Conservation (phyloP, 208 protist genomes). For the Trypanosoma conorhini region DNA sequence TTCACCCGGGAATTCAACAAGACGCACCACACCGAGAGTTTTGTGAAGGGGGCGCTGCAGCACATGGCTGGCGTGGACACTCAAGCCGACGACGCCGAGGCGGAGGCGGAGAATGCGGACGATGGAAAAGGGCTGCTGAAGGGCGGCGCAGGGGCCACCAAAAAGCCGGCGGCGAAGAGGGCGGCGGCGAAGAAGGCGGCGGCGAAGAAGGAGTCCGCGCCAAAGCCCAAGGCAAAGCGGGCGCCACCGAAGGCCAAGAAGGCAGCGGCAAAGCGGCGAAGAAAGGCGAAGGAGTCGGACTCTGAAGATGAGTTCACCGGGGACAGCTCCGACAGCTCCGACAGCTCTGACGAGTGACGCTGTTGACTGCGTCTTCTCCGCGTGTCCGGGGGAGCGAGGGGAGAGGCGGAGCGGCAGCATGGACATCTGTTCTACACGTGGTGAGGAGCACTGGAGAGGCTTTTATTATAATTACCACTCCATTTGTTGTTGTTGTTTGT, state of each 20-base stretch:
- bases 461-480: neutral
- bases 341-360: slow-evolving; percentile 14
- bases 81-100: slow-evolving; percentile 25
- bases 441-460: neutral
- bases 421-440: neutral
- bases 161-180: slow-evolving; percentile 9
- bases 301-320: slow-evolving; percentile 30
- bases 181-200: slow-evolving; percentile 24
- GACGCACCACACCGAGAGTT: slow-evolving; percentile 75
- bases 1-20: slow-evolving; percentile 92
- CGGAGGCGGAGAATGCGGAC: slow-evolving; percentile 21
- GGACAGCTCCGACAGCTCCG: slow-evolving; percentile 17
- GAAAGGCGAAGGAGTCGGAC: slow-evolving; percentile 16
- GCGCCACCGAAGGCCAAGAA: slow-evolving; percentile 14
- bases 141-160: slow-evolving; percentile 30
- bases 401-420: neutral
- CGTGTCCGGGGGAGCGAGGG: neutral
- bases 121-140: neutral
- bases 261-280: slow-evolving; percentile 10
- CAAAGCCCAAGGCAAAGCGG: slow-evolving; percentile 30
- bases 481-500: neutral
- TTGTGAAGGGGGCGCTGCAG: slow-evolving; percentile 54
- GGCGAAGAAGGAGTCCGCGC: slow-evolving; percentile 32
- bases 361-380: neutral
- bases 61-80: slow-evolving; percentile 26